Evolutionary conservation across 2,329 filamentous ascomycete species (phyloP).

Genomic region (Hirsutella thompsonii): DNA sequence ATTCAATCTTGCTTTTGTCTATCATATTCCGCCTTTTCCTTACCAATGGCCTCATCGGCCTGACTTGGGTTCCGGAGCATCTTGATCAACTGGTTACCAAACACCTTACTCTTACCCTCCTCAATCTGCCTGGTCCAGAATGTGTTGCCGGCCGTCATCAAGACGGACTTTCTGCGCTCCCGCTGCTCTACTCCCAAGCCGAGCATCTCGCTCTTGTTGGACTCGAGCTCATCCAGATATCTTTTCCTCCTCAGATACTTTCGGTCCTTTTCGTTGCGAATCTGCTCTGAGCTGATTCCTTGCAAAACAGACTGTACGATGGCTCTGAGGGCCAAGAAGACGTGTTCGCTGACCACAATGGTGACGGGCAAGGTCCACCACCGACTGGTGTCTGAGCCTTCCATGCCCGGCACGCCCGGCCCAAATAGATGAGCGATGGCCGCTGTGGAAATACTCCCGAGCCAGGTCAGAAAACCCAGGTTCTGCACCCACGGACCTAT

Average conservation of each 20-base stretch:
- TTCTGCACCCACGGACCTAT: conserved; percentile 64
- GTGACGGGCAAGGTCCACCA: conserved; percentile 55
- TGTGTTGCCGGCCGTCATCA: conserved; percentile 16
- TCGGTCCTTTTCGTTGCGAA: conserved; percentile 24
- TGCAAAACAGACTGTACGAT: conserved; percentile 22
- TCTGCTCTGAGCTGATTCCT: conserved; percentile 25
- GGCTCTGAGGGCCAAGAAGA: conserved; percentile 49
- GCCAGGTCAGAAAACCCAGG: conserved; percentile 56
- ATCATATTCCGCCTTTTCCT: too few relatives aligned
- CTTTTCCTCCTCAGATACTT: conserved; percentile 23
- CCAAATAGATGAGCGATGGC: conserved; percentile 65
- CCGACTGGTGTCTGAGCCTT: conserved; percentile 39
- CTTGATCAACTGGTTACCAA: conserved; percentile 20
- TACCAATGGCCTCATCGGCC: not conserved
- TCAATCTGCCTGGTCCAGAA: conserved; percentile 31
- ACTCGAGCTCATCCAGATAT: conserved; percentile 27
- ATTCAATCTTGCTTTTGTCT: too few relatives aligned
- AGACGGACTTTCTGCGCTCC: conserved; percentile 23
- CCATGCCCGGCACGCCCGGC: conserved; percentile 12
- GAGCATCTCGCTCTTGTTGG: conserved; percentile 18
- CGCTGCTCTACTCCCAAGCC: conserved; percentile 20
- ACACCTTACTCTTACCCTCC: conserved; percentile 21
- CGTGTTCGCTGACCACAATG: conserved; percentile 62
- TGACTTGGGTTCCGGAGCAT: conserved; percentile 11
- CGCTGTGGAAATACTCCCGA: conserved; percentile 59